Evolutionary conservation across 148 eudicot genomes (phyloP), one percentile per base, ranked within the genome.

Genomic region (Spergularia marina): DNA sequence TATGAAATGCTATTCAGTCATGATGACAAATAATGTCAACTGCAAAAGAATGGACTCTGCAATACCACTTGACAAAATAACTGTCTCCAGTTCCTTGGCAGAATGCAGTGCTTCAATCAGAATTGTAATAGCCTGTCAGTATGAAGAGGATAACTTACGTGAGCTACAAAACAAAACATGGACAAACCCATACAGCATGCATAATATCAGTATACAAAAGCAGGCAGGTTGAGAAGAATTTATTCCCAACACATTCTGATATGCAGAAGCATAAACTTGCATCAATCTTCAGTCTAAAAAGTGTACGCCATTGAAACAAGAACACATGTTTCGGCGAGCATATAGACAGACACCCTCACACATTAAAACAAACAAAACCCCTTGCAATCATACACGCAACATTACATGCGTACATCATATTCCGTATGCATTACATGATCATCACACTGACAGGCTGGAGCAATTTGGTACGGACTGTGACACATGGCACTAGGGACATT

Each of bases 41-140:
- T 44, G 68, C 54, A 71, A 59, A 51, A 49, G 64, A 64, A 56
- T 51, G 59, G 69, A 75, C 72, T 66, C 10, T 16, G 53, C 47
- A 67, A 15, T 87, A 95, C 99, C 99, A 66, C 73, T 81, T 70
- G 77, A 79, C 85, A 79, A 77, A 77, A 89, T 83, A 67, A 81
- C 83, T 71, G 88, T 74, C 80, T 96, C 98, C 77, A 76, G 70
- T 74, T 92, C 99, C 83, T 87, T 92, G 16, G 88, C 89, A 61
- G 99, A 91, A 81, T 86, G 93, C 70, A 96, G 79, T 53, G 97
- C 95, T 77, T 89, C 86, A 68, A 92, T 91, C 83, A 96, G 81
- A 78, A 87, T 84, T 63, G 77, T 76, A 77, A 96, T 78, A 77
- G 98, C 98, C 99, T 96, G 79, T 75, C 84, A 78, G 23, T 65